phyloP scores from a whole-genome alignment of 441 rosid genomes.

The Gossypium aridum region DNA sequence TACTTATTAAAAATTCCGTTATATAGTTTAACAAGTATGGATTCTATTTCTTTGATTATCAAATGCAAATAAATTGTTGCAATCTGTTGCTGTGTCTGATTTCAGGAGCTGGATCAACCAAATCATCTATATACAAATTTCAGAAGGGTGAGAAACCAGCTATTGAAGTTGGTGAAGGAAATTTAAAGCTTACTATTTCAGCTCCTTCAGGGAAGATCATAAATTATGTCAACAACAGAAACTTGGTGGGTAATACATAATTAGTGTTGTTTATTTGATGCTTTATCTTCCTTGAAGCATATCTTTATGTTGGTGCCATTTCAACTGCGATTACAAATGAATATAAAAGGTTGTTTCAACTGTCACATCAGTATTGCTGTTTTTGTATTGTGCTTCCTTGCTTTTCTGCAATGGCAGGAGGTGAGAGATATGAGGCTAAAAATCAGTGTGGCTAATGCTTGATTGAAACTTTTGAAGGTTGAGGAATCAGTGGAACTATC shows the following conservation, averaged over 20 bases:
- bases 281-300: slow-evolving; percentile 7
- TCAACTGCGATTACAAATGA: not conserved
- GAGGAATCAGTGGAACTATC: slow-evolving; percentile 55
- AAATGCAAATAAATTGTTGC: not conserved
- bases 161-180: slow-evolving; percentile 67
- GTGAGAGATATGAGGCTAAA: not conserved
- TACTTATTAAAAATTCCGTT: slow-evolving; percentile 10
- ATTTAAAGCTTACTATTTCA: slow-evolving; percentile 66
- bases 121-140: slow-evolving; percentile 41
- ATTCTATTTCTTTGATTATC: slow-evolving; percentile 10
- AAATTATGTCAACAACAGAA: slow-evolving; percentile 59
- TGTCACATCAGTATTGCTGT: slow-evolving; percentile 5
- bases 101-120: slow-evolving; percentile 44
- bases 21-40: not conserved
- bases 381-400: not conserved
- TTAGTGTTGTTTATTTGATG: slow-evolving; percentile 3
- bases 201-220: slow-evolving; percentile 31
- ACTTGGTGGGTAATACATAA: slow-evolving; percentile 36
- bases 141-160: slow-evolving; percentile 35
- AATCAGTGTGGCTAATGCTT: slow-evolving; percentile 21
- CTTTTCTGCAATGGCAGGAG: slow-evolving; percentile 1
- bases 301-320: slow-evolving; percentile 1
- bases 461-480: slow-evolving; percentile 43
- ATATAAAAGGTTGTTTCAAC: not conserved
- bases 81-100: slow-evolving; percentile 15